These are phyloP conservation scores for Lentinula novae-zelandiae DNA, from an alignment of 1,284 basidiomycete genomes.

Conservation along the genomic window DNA sequence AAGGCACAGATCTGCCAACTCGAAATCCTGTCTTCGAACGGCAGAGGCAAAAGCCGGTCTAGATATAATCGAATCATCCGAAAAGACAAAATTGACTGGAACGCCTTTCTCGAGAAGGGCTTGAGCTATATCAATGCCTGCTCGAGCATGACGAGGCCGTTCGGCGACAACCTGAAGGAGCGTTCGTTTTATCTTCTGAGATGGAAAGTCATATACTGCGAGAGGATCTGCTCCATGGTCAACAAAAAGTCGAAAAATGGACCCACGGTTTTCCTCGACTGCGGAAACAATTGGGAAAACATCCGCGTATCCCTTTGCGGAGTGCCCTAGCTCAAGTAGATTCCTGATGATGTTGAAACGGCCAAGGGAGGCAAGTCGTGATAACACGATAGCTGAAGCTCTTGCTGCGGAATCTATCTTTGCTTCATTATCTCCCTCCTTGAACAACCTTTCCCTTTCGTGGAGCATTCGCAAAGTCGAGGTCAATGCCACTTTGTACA, in stretches of 20 bases:
- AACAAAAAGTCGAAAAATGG: slow-evolving; percentile 5
- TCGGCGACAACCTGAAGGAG: slow-evolving; percentile 9
- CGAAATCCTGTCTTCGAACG: slow-evolving; percentile 5
- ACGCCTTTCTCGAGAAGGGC: slow-evolving; percentile 8
- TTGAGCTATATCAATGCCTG: slow-evolving; percentile 7
- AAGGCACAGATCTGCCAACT: slow-evolving; percentile 6
- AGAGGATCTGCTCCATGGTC: slow-evolving; percentile 2
- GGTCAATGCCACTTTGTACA: not conserved
- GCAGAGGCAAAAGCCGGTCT: slow-evolving; percentile 4
- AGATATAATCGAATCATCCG: not conserved
- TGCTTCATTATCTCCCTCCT: not conserved
- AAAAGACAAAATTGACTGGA: slow-evolving; percentile 1
- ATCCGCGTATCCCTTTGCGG: not conserved
- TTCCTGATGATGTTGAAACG: slow-evolving; percentile 7
- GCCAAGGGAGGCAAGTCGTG: slow-evolving; percentile 3
- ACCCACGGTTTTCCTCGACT: slow-evolving; percentile 2
- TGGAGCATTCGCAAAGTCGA: slow-evolving; percentile 11
- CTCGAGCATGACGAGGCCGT: not conserved
- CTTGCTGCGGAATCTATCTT: not conserved
- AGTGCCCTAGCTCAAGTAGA: slow-evolving; percentile 6
- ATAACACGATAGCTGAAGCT: not conserved
- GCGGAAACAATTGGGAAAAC: slow-evolving; percentile 1
- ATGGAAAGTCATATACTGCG: not conserved
- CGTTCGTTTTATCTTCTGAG: not conserved
- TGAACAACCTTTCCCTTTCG: slow-evolving; percentile 1